Conservation (phyloP, 148 eudicot species). For the Dysphania ambrosioides region DNA sequence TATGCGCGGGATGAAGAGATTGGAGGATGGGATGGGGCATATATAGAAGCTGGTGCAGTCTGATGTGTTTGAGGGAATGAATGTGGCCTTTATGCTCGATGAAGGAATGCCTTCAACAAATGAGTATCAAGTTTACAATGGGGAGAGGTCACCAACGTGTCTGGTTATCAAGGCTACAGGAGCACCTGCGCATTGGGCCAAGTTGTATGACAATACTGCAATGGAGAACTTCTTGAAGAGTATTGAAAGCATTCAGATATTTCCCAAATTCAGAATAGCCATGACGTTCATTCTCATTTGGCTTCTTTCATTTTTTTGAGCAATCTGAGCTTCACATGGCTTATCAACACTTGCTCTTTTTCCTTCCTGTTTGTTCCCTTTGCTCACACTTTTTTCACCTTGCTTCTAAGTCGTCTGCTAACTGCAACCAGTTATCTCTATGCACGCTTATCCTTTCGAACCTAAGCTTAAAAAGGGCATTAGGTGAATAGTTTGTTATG, state of each 20-base stretch:
- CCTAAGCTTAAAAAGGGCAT: background rate
- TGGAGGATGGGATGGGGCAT: conserved; percentile 86
- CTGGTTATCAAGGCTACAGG: conserved; percentile 78
- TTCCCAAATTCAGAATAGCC: conserved; percentile 12
- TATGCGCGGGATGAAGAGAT: conserved; percentile 92
- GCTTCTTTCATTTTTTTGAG: conserved; percentile 35
- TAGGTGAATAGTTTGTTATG: background rate
- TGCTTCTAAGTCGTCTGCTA: no score
- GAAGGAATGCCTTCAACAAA: conserved; percentile 73
- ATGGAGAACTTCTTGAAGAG: conserved; percentile 81
- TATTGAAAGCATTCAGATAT: conserved; percentile 67
- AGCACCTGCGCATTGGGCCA: conserved; percentile 92
- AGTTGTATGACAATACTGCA: conserved; percentile 78
- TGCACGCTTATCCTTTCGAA: background rate
- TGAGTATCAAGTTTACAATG: conserved; percentile 60
- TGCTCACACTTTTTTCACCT: no score
- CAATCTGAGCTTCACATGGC: conserved; percentile 78
- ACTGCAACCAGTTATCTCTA: no score
- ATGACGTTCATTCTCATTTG: no score
- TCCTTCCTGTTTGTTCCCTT: no score
- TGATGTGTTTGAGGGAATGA: conserved; percentile 54
- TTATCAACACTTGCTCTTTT: no score
- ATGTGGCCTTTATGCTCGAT: conserved; percentile 77
- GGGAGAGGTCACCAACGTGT: conserved; percentile 85
- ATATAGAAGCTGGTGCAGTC: conserved; percentile 57